Base-by-base conservation (phyloP, 805 yeast genomes). In the Zygoascus tannicola region DNA sequence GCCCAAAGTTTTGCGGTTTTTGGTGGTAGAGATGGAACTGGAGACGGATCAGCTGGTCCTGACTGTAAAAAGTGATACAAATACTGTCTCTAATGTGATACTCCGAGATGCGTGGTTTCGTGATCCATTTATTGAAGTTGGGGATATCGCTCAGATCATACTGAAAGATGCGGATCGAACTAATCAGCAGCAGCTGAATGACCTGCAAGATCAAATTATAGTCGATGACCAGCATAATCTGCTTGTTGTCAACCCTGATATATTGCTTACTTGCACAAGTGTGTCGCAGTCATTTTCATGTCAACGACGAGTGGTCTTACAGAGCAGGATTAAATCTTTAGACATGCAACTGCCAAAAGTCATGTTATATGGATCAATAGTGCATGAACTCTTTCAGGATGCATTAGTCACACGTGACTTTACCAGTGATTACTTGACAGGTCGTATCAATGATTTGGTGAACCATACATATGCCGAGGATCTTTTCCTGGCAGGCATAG, bases 241-340 rank as follows among this genome's bases (percentile, higher is more conserved):
- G n/a, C 61, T 88, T 22, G 71, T 90, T 18, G 73, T 92, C 73
- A 75, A 83, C 51, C 98, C 98, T 0, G 97, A 92, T 57, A 63
- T 76, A 3, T 63, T 92, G 10, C 64, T 90, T 0, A 76, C 96
- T 0, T 87, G 95, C 2, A 92, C 97, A 0, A 66, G 80, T 3
- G 74, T 87, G 1, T 81, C 96, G 1, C 82, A 82, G 35, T 80
- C 90, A 1, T 65, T 85, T 23, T 70, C 67, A 16, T 92, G 98
- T 57, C 67, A 76, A 23, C 66, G 98, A 44, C 75, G 79, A 46
- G 76, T 90, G 0, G 78, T 85, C 0, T 60, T 90, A 3, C 65
- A 68, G 26, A 68, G 72, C 22, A 66, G 80, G 37, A 66, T 83
- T 33, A 68, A 71, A 19, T 80, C 84, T 0, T 51, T 59, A 2